Percentiles rank a stretch among this genome's conserved stretches.
phyloP scores from a whole-genome alignment of 495 filamentous ascomycete species.

The Cenococcum geophilum region DNA sequence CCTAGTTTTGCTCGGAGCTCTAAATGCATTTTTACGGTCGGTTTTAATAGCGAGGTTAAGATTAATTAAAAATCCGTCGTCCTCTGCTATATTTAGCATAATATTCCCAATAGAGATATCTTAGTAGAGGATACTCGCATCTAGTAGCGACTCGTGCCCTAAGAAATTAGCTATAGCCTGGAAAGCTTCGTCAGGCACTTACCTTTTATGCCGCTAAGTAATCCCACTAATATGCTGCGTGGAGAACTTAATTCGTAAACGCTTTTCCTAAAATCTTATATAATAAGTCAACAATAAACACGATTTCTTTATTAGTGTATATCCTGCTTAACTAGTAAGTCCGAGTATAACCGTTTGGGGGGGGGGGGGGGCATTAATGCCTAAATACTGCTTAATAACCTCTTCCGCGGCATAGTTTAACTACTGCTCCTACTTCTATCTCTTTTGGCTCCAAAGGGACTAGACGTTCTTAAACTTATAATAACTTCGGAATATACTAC shows the following conservation, averaged over 20 bases:
- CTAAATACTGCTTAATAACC: conserved; percentile 13
- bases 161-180: conserved; percentile 21
- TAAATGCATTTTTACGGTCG: conserved; percentile 27
- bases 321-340: conserved; percentile 25
- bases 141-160: conserved; percentile 31
- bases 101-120: too few relatives aligned
- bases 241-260: conserved; percentile 22
- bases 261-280: conserved; percentile 20
- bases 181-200: conserved; percentile 9
- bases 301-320: conserved; percentile 18
- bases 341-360: conserved; percentile 21
- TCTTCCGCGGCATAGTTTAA: background rate
- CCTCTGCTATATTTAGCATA: too few relatives aligned
- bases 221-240: conserved; percentile 19
- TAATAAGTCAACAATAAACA: conserved; percentile 22
- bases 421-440: background rate
- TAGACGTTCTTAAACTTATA: too few relatives aligned
- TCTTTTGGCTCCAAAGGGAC: too few relatives aligned
- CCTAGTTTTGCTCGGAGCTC: too few relatives aligned
- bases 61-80: conserved; percentile 27
- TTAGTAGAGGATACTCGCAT: too few relatives aligned
- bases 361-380: too few relatives aligned
- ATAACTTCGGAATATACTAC: background rate
- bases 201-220: conserved; percentile 25
- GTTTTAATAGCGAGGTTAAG: too few relatives aligned